Evolutionary conservation across 371 early-diverging fungal genomes (phyloP).

Genomic region (Zychaea mexicana): DNA sequence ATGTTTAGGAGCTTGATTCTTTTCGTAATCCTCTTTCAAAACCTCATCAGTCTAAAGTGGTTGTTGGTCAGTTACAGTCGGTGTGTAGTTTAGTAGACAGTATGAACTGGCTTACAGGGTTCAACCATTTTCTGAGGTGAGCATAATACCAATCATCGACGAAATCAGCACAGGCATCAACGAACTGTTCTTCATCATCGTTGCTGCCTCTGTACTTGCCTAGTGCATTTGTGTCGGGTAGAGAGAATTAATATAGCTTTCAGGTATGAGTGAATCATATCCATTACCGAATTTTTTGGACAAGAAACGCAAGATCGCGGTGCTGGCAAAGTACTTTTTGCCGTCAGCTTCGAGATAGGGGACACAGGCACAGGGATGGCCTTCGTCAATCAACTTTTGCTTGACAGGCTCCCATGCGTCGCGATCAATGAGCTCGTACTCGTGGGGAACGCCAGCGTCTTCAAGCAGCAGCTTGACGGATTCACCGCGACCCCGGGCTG

Average conservation of each 20-base stretch:
- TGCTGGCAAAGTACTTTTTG: neutral
- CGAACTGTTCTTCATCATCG: slow-evolving; percentile 7
- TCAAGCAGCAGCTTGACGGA: too few species aligned
- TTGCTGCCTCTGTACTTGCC: slow-evolving; percentile 4
- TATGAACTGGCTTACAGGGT: slow-evolving; percentile 3
- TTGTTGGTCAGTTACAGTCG: too few species aligned
- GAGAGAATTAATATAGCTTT: neutral
- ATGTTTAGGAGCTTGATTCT: neutral
- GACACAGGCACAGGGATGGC: neutral
- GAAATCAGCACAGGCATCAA: slow-evolving; percentile 10
- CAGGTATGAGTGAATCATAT: too few species aligned
- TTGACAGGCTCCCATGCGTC: neutral
- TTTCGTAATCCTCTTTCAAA: neutral
- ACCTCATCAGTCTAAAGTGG: neutral
- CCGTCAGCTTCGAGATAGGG: slow-evolving; percentile 7
- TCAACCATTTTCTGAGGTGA: neutral
- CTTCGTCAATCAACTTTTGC: neutral
- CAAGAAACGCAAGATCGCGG: slow-evolving; percentile 8
- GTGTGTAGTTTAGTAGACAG: too few species aligned
- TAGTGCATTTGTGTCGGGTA: too few species aligned
- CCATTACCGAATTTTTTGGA: slow-evolving; percentile 6
- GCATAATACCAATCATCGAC: neutral
- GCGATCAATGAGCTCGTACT: too few species aligned
- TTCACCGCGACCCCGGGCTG: too few species aligned
- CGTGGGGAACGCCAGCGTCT: too few species aligned